phyloP scores from a whole-genome alignment of 2,329 filamentous ascomycete species.

The Colletotrichum costaricense region DNA sequence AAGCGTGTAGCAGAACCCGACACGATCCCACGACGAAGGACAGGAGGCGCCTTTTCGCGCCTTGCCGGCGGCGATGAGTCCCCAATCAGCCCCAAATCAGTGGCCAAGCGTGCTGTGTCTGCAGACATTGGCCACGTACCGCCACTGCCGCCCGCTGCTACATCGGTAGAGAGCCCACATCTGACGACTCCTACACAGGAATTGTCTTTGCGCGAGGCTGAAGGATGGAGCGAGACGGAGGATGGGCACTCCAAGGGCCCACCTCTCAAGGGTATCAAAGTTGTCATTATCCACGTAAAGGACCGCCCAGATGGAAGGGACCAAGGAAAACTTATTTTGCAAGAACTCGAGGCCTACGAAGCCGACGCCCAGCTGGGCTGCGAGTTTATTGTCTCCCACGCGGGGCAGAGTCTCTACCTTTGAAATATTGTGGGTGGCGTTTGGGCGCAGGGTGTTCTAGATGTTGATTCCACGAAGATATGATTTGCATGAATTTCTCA shows the following conservation, averaged over 20 bases:
- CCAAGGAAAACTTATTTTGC: constrained; percentile 73
- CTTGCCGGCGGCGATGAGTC: constrained; percentile 49
- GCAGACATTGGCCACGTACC: constrained; percentile 53
- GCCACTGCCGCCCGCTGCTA: constrained; percentile 53
- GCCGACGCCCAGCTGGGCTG: constrained; percentile 76
- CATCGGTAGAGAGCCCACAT: constrained; percentile 49
- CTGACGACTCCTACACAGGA: constrained; percentile 61
- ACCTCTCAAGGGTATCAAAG: constrained; percentile 77
- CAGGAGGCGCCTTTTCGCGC: constrained; percentile 32
- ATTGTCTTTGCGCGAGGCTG: constrained; percentile 53
- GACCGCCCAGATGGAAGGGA: constrained; percentile 82
- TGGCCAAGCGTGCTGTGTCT: constrained; percentile 35
- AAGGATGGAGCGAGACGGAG: constrained; percentile 37
- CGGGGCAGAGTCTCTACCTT: constrained; percentile 70
- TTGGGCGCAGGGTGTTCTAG: neutral
- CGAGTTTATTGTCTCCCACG: constrained; percentile 78
- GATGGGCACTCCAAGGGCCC: constrained; percentile 22
- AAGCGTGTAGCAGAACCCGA: constrained; percentile 65
- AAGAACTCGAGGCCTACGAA: constrained; percentile 76
- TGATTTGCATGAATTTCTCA: constrained; percentile 8
- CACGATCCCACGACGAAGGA: constrained; percentile 36
- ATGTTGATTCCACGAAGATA: neutral
- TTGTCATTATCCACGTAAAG: constrained; percentile 95
- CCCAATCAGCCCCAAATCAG: constrained; percentile 64
- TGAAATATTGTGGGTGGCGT: constrained; percentile 43